These are phyloP conservation scores for Blepharisma undulans DNA, from an alignment of 169 alveolate genomes.

Conservation along the genomic window DNA sequence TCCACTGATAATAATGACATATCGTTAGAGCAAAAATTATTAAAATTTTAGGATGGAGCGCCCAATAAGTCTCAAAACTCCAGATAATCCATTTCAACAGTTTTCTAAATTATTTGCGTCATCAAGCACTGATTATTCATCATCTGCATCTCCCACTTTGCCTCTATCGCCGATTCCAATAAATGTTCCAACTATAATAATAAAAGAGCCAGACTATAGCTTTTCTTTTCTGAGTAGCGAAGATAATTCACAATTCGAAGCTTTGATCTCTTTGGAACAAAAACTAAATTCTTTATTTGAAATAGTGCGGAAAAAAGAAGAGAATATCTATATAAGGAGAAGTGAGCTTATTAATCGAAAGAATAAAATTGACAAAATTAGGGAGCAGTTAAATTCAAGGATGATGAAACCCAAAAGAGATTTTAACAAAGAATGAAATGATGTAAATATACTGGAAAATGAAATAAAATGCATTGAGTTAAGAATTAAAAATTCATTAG, in stretches of 20 bases:
- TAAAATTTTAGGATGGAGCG: neutral
- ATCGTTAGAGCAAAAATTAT: neutral
- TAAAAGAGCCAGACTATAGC: neutral
- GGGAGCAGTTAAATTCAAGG: neutral
- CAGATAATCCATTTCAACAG: neutral
- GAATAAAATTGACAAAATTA: neutral
- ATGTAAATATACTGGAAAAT: neutral
- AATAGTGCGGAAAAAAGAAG: neutral
- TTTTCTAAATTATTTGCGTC: neutral
- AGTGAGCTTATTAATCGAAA: neutral
- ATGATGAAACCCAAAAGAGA: neutral
- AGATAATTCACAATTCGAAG: too few species aligned
- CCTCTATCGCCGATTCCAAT: neutral
- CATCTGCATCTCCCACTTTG: neutral
- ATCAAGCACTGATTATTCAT: neutral
- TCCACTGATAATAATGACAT: neutral
- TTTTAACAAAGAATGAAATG: neutral
- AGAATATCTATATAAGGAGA: neutral
- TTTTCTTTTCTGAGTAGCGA: neutral
- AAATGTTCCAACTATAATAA: neutral
- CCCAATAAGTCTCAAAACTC: neutral
- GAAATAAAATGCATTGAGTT: neutral
- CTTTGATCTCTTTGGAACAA: neutral
- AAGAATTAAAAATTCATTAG: neutral
- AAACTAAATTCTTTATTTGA: neutral